Evolutionary conservation across 371 early-diverging fungal genomes (phyloP), one percentile per base, ranked within the genome.

Genomic region (Rhizopus arrhizus): DNA sequence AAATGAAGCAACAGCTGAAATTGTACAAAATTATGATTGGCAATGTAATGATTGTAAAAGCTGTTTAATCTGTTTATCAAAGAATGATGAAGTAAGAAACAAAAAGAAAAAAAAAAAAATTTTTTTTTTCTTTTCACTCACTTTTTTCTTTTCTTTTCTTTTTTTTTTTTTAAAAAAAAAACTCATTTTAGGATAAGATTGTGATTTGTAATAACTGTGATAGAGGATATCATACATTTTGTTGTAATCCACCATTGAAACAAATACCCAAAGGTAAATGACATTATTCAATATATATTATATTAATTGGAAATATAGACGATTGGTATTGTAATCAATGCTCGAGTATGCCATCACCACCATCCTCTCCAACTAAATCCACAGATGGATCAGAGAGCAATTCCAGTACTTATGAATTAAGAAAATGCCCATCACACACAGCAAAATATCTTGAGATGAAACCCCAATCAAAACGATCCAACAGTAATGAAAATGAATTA

Each of bases 31-130:
- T n/a, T 77, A 77, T 58, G 62, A 73, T 62, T 77, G 77, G 73
- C 77, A 77, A 61, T 77, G 77, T 58, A 73, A 69, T 62, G 77
- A 73, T 42, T 73, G 77, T 42, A 77, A 77, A 59, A 77, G 68
- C 49, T 77, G 74, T 56, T 54, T 71, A 32, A 62, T 66, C 41
- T 77, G 77, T 67, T 63, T 66, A 22, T 62, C 59, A 13, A 73
- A 76, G 57, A 69, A 66, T 57, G 65, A 71, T 46, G 74, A 77
- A 68, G 77, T 77, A 74, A 62, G 62, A 61, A 55, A 59, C 50
- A 33, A 13, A 31, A 11, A 29, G 2, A 13, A 55, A 45, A 13
- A n/a, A 45, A 45, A 45, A 45, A 45, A 45, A 45, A n/a, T 15
- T 45, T 45, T 45, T 38, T 15, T 34, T 29, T 51, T 49, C n/a